Evolutionary conservation across 2,329 filamentous ascomycete genomes (phyloP).

Genomic region (Pseudogymnoascus pannorum): DNA sequence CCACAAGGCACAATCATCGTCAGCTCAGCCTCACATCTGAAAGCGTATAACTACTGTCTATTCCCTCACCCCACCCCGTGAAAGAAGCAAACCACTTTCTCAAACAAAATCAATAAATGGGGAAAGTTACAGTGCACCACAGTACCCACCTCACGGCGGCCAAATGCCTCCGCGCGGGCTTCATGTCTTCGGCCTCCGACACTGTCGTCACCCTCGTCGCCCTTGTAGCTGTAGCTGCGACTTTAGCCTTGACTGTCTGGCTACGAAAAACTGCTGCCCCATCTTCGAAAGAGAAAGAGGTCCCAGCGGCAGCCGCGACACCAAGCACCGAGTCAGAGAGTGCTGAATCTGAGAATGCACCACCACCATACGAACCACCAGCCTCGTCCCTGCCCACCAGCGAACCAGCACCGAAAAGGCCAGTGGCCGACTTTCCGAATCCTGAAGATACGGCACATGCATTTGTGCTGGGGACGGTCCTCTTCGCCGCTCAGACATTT

Average conservation of each 20-base stretch:
- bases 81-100: background rate
- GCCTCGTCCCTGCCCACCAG: background rate
- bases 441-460: background rate
- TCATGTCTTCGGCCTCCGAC: background rate
- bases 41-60: background rate
- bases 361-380: background rate
- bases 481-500: background rate
- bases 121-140: background rate
- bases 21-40: background rate
- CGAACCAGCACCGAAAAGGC: background rate
- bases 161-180: background rate
- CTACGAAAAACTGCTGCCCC: background rate
- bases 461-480: background rate
- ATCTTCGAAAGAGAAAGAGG: background rate
- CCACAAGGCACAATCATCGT: too few relatives aligned
- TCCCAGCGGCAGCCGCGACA: background rate
- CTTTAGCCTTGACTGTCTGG: background rate
- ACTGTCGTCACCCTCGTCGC: background rate
- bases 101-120: background rate
- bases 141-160: background rate
- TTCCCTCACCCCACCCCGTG: background rate
- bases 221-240: background rate
- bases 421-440: background rate
- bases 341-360: background rate
- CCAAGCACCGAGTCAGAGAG: background rate